phyloP scores from a whole-genome alignment of 2,329 filamentous ascomycete genomes.

The Coleophoma eucalyptorum region DNA sequence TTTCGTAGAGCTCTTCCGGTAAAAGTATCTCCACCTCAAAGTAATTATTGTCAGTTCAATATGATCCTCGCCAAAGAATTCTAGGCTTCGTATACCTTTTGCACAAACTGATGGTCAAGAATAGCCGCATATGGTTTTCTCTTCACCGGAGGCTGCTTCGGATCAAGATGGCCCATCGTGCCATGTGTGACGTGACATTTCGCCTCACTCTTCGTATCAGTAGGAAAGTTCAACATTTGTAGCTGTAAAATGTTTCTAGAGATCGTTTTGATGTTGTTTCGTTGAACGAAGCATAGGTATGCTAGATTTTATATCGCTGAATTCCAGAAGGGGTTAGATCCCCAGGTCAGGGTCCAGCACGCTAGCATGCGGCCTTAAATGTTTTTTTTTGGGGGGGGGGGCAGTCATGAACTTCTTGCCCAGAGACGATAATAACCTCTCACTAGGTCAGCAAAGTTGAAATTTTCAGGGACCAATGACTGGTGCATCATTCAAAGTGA shows the following conservation, averaged over 20 bases:
- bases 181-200: constrained; percentile 76
- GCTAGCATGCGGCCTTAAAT: too few species aligned
- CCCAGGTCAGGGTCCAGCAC: background rate
- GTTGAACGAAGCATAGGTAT: background rate
- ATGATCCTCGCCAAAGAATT: constrained; percentile 1
- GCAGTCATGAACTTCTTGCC: too few species aligned
- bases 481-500: background rate
- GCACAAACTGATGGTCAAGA: constrained; percentile 59
- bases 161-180: constrained; percentile 65
- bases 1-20: constrained; percentile 56
- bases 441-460: too few species aligned
- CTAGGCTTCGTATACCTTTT: constrained; percentile 47
- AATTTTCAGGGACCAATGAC: too few species aligned
- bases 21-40: constrained; percentile 66
- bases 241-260: background rate
- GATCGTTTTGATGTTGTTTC: background rate
- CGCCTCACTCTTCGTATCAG: constrained; percentile 32
- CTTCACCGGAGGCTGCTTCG: constrained; percentile 65
- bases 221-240: constrained; percentile 38
- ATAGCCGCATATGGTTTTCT: constrained; percentile 75
- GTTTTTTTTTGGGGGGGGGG: too few species aligned
- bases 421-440: too few species aligned
- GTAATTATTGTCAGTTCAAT: constrained; percentile 1
- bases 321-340: background rate
- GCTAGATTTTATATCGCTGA: background rate